A percentile compares a stretch with the other conserved stretches of the same genome.
phyloP scores from a whole-genome alignment of 805 yeast species.

The Ogataea paradorogensis region DNA sequence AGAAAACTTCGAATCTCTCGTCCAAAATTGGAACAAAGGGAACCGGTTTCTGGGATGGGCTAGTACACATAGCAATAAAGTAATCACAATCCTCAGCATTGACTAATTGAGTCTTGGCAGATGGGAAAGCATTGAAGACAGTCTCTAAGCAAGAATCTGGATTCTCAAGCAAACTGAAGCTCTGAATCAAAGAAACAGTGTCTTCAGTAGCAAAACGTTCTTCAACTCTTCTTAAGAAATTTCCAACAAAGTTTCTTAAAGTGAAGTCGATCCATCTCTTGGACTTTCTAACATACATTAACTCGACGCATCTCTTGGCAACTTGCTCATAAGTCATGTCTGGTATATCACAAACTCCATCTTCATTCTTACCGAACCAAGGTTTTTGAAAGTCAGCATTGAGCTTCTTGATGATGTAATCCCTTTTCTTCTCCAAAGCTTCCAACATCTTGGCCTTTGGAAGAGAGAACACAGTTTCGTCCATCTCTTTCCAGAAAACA shows the following conservation, averaged over 20 bases:
- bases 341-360: conserved; percentile 83
- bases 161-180: conserved; percentile 59
- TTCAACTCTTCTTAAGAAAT: conserved; percentile 88
- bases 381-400: conserved; percentile 97
- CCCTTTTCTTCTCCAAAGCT: conserved; percentile 78
- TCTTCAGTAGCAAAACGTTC: conserved; percentile 77
- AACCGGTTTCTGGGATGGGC: conserved; percentile 92
- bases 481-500: conserved; percentile 94
- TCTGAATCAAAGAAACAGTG: conserved; percentile 70
- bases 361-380: conserved; percentile 83
- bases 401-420: conserved; percentile 77
- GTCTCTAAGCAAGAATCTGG: conserved; percentile 62
- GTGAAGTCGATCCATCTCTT: conserved; percentile 84
- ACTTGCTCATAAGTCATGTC: conserved; percentile 96
- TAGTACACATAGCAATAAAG: conserved; percentile 79
- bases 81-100: conserved; percentile 94
- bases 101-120: conserved; percentile 74
- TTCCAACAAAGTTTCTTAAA: conserved; percentile 83
- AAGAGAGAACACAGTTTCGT: conserved; percentile 84
- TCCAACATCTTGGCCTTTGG: conserved; percentile 87
- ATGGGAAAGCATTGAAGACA: conserved; percentile 68
- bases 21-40: conserved; percentile 96
- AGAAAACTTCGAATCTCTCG: conserved; percentile 90
- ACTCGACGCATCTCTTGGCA: conserved; percentile 79
- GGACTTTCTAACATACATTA: conserved; percentile 79